phyloP scores from a whole-genome alignment of 2,329 filamentous ascomycete species.

The Penicillium fuscoglaucum region DNA sequence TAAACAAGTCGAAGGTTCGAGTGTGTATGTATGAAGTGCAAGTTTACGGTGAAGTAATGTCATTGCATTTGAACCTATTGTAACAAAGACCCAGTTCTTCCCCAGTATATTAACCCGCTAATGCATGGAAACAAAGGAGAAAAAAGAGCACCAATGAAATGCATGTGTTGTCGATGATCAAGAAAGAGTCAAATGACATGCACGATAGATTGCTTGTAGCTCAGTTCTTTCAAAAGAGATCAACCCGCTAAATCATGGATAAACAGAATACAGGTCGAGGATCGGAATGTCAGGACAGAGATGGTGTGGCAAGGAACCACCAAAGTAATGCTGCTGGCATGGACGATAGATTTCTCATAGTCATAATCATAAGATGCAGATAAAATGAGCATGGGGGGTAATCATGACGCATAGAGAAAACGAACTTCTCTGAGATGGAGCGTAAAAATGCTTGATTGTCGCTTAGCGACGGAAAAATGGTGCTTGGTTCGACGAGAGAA shows the following conservation, averaged over 20 bases:
- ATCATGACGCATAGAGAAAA: slow-evolving; percentile 5
- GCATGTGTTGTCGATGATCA: not conserved
- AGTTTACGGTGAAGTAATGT: not conserved
- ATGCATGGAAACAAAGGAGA: not conserved
- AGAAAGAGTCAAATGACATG: not conserved
- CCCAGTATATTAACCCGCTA: not conserved
- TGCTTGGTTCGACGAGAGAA: slow-evolving; percentile 45
- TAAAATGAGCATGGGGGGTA: not conserved
- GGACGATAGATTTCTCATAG: not conserved
- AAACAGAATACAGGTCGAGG: not conserved
- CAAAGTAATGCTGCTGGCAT: not conserved
- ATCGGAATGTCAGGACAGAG: not conserved
- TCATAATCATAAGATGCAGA: slow-evolving; percentile 19
- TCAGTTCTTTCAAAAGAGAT: not conserved
- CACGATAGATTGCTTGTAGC: not conserved
- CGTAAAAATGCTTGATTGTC: slow-evolving; percentile 20
- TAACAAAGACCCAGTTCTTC: not conserved
- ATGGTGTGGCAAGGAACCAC: not conserved
- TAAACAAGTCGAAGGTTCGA: not conserved
- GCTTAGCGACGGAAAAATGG: slow-evolving; percentile 43
- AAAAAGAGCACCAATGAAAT: not conserved
- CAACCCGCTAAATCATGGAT: slow-evolving; percentile 4
- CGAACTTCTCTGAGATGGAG: not conserved
- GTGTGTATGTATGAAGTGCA: not conserved
- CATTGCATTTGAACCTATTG: not conserved